phyloP scores from a whole-genome alignment of 2,329 filamentous ascomycete species.

The Colletotrichum gloeosporioides region DNA sequence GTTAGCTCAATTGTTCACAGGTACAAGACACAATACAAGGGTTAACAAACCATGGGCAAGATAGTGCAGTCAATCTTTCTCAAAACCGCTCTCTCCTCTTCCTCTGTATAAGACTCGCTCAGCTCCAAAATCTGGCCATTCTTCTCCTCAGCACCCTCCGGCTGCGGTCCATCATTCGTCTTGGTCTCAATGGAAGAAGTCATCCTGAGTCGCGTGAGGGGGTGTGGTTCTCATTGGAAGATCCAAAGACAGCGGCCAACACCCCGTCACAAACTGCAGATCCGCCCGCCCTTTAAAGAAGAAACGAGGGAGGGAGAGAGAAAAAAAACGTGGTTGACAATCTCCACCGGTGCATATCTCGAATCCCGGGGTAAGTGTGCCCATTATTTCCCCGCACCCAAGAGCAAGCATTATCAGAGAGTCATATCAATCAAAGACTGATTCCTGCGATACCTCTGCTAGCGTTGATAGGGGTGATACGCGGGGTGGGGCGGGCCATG shows the following conservation, averaged over 20 bases:
- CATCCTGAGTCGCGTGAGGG: background rate
- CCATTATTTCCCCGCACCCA: constrained; percentile 3
- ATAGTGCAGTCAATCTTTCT: constrained; percentile 38
- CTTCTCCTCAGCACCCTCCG: constrained; percentile 15
- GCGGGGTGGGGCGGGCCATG: background rate
- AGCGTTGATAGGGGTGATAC: constrained; percentile 8
- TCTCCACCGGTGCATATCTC: background rate
- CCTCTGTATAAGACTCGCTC: constrained; percentile 27
- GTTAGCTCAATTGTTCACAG: background rate
- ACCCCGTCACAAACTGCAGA: background rate
- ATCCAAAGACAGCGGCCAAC: background rate
- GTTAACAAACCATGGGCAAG: constrained; percentile 30
- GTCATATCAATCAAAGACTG: background rate
- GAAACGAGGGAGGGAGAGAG: background rate
- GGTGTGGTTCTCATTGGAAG: background rate
- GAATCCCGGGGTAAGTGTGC: background rate
- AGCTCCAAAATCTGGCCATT: constrained; percentile 21
- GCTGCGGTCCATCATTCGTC: background rate
- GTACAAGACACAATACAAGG: too few relatives aligned
- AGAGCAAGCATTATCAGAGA: background rate
- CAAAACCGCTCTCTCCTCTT: constrained; percentile 35
- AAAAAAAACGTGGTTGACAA: background rate
- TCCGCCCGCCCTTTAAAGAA: background rate
- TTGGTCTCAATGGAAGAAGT: background rate
- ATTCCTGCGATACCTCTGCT: constrained; percentile 1